phyloP scores from a whole-genome alignment of 1,139 yeast genomes.

The Yamadazyma mexicana region DNA sequence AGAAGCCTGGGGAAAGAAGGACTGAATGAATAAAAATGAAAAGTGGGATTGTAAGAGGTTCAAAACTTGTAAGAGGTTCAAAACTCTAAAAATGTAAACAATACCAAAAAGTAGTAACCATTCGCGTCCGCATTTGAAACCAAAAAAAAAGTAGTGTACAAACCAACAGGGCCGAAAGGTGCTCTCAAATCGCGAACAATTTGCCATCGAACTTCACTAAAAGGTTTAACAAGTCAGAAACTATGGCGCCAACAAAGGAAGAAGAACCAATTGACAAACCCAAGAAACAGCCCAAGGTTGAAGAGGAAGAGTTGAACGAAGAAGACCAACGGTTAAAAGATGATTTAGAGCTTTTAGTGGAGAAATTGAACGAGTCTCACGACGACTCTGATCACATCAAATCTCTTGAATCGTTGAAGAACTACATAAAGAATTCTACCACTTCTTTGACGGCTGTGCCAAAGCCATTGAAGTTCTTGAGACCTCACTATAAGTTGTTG shows the following conservation, averaged over 20 bases:
- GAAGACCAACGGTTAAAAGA: conserved; percentile 89
- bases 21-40: too few species aligned
- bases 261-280: conserved; percentile 4
- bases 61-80: not conserved
- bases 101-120: not conserved
- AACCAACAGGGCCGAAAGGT: not conserved
- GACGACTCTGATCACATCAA: conserved; percentile 54
- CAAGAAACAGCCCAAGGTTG: conserved; percentile 18
- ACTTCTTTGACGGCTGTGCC: conserved; percentile 99
- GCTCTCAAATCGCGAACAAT: conserved; percentile 1
- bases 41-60: not conserved
- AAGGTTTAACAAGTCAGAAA: not conserved
- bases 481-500: conserved; percentile 78
- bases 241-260: conserved; percentile 7
- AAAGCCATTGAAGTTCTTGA: conserved; percentile 90
- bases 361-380: conserved; percentile 55
- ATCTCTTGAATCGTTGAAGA: conserved; percentile 68
- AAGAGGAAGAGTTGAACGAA: conserved; percentile 82
- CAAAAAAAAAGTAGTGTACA: too few species aligned
- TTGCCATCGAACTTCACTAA: conserved; percentile 7
- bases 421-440: conserved; percentile 84
- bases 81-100: conserved; percentile 3
- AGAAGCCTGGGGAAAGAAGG: too few species aligned
- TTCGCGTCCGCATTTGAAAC: not conserved
- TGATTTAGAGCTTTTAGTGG: conserved; percentile 85